phyloP scores from a whole-genome alignment of 768 basidiomycete species.

The Plicaturopsis crispa region DNA sequence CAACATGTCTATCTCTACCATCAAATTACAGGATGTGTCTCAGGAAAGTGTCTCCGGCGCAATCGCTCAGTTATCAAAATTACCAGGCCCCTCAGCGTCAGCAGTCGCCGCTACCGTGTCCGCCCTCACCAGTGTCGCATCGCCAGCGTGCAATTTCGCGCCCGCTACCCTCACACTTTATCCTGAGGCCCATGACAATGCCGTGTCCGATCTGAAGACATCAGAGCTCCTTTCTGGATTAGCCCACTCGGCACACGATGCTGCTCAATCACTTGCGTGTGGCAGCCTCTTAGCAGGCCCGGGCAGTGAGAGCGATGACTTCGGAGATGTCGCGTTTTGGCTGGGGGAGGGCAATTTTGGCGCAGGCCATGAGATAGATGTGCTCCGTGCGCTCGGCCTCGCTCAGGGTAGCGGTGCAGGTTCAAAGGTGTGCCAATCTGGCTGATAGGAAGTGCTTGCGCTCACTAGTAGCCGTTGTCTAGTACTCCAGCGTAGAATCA shows the following conservation, averaged over 20 bases:
- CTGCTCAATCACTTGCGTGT: constrained; percentile 32
- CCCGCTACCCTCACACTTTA: constrained; percentile 12
- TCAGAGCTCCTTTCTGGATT: constrained; percentile 24
- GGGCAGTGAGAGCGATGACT: constrained; percentile 51
- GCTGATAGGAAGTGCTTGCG: not conserved
- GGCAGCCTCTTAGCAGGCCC: constrained; percentile 49
- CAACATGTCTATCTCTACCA: too few relatives aligned
- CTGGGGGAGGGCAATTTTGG: constrained; percentile 35
- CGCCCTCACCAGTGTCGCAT: not conserved
- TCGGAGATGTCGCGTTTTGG: constrained; percentile 45
- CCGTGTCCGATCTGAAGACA: too few relatives aligned
- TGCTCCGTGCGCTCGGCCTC: constrained; percentile 27
- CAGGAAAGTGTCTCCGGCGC: not conserved
- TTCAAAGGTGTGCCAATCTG: not conserved
- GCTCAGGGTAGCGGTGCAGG: constrained; percentile 2
- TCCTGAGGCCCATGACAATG: too few relatives aligned
- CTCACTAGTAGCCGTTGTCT: not conserved
- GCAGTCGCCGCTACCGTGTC: not conserved
- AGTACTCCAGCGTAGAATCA: not conserved
- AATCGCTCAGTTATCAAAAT: not conserved
- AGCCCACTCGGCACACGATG: constrained; percentile 27
- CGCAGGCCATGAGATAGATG: constrained; percentile 17
- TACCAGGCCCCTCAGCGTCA: not conserved
- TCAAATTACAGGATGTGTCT: too few relatives aligned
- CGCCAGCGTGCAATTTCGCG: constrained; percentile 12